Evolutionary conservation across 352 stramenopile genomes (phyloP).

Genomic region (Halophytophthora polymorphica): DNA sequence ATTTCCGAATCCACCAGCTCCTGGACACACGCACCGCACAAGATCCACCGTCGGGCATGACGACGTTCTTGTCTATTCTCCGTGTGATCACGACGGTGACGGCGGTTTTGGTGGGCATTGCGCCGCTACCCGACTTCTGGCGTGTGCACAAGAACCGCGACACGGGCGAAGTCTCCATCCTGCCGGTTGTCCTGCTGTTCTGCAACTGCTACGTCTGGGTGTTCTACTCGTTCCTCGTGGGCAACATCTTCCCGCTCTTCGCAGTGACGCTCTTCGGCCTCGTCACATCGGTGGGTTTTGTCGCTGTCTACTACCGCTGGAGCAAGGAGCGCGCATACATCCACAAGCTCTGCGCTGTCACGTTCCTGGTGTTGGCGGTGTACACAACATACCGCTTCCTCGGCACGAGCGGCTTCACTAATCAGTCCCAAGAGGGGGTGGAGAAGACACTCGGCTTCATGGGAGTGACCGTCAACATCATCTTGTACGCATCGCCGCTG

Average conservation of each 20-base stretch:
- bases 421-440: slow-evolving; percentile 6
- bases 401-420: slow-evolving; percentile 9
- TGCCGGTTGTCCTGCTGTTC: slow-evolving; percentile 17
- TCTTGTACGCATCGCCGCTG: slow-evolving; percentile 22
- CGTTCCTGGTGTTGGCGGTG: neutral
- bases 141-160: too few species aligned
- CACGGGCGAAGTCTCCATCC: slow-evolving; percentile 11
- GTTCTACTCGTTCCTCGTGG: slow-evolving; percentile 13
- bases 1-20: too few species aligned
- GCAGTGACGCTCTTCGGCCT: neutral
- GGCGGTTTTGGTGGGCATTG: slow-evolving; percentile 10
- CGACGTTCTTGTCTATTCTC: neutral
- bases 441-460: slow-evolving; percentile 12
- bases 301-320: slow-evolving; percentile 4
- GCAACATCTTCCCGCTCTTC: slow-evolving; percentile 6
- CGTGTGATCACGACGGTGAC: slow-evolving; percentile 9
- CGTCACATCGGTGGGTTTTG: slow-evolving; percentile 1
- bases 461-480: slow-evolving; percentile 14
- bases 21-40: too few species aligned
- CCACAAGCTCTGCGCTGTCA: neutral
- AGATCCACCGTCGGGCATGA: too few species aligned
- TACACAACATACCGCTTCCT: slow-evolving; percentile 18
- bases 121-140: slow-evolving; percentile 5
- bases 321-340: neutral
- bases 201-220: slow-evolving; percentile 21